These are phyloP conservation scores for Caloboletus firmus DNA, from an alignment of 1,284 basidiomycete species.

Conservation along the genomic window DNA sequence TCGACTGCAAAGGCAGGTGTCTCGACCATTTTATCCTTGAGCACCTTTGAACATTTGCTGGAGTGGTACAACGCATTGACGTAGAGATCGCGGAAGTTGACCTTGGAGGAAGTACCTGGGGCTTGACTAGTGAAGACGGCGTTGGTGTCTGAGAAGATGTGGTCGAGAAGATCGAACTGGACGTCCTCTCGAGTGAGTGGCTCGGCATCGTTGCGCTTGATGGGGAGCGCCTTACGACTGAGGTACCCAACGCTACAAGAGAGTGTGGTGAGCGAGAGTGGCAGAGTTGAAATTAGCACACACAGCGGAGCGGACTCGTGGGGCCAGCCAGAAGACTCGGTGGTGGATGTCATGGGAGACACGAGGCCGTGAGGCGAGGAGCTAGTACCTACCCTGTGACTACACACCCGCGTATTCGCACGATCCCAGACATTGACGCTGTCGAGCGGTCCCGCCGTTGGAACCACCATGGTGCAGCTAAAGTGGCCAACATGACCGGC, in stretches of 20 bases:
- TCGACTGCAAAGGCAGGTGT: slow-evolving; percentile 79
- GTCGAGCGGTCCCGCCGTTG: slow-evolving; percentile 7
- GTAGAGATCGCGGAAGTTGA: slow-evolving; percentile 84
- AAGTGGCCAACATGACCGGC: slow-evolving; percentile 1
- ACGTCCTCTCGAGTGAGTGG: slow-evolving; percentile 78
- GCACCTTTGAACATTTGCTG: slow-evolving; percentile 81
- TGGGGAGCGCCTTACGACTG: slow-evolving; percentile 70
- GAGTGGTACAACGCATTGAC: slow-evolving; percentile 78
- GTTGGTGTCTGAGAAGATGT: slow-evolving; percentile 71
- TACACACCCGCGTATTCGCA: slow-evolving; percentile 30
- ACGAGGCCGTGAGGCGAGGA: slow-evolving; percentile 38
- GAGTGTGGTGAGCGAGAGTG: slow-evolving; percentile 18
- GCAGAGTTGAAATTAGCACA: slow-evolving; percentile 13
- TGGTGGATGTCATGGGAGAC: slow-evolving; percentile 47
- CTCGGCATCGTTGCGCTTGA: slow-evolving; percentile 76
- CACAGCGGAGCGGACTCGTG: slow-evolving; percentile 47
- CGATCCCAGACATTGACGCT: slow-evolving; percentile 26
- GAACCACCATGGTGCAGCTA: slow-evolving; percentile 1
- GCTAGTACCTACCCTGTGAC: slow-evolving; percentile 28
- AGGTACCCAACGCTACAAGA: slow-evolving; percentile 59
- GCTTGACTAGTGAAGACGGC: slow-evolving; percentile 70
- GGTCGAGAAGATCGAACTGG: slow-evolving; percentile 80
- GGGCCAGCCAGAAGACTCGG: slow-evolving; percentile 40
- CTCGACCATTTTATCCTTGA: slow-evolving; percentile 82
- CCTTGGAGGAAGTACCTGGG: slow-evolving; percentile 47